Evolutionary conservation across 768 basidiomycete genomes (phyloP), one percentile per base, ranked within the genome.

Genomic region (Amyloporia xantha): DNA sequence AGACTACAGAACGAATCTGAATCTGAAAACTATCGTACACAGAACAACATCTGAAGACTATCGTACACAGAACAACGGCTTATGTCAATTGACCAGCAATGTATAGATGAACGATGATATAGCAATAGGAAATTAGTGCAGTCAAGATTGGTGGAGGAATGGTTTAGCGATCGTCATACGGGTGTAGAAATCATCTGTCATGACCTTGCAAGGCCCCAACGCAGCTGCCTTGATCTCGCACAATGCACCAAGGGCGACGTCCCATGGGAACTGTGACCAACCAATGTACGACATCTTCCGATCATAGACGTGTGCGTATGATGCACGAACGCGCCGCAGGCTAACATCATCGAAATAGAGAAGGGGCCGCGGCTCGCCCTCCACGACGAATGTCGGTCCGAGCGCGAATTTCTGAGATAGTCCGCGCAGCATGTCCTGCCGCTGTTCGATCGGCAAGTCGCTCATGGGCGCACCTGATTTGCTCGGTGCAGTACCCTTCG

Each of bases 161-260:
- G 44, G 15, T 23, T 45, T 45, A n/a, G 44, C 26, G n/a, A 45
- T 33, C 28, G 44, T 36, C 30, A 45, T 35, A n/a, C 28, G 27
- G 5, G 27, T 4, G 33, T 35, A 45, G 44, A 36, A 45, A 4
- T 45, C 44, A 5, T 45, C 44, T 30, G 13, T 33, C 12, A 33
- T 5, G 20, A 24, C 17, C 44, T 36, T 45, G n/a, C 30, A 17
- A 30, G 27, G 27, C 15, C 73, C 73, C 9, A 52, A 12, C 1
- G 75, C 72, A 19, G 62, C 61, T 4, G 74, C 71, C 60, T 82
- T 82, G 60, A 83, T 79, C 30, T 56, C 55, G 44, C 77, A 68
- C 13, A 84, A 65, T 46, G 74, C 71, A 5, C 78, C 66, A 64
- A 77, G 72, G 1, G 79, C 76, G 26, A 82, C 70, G 57, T 80